Base-by-base conservation (phyloP, 1,139 yeast species). In the Saccharomyces hybrid region DNA sequence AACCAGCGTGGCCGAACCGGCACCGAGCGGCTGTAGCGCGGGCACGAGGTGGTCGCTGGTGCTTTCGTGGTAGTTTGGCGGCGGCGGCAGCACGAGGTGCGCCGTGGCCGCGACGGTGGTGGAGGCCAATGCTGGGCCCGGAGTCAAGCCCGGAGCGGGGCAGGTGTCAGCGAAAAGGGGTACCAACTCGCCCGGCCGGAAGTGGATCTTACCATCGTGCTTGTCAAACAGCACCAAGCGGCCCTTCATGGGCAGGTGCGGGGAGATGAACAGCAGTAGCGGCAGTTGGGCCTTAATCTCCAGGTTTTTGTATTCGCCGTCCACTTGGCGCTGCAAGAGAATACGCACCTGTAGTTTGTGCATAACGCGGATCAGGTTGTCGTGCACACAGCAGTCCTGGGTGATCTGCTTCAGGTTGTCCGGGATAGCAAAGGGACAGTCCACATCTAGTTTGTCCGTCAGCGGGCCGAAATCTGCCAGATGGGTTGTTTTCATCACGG, bases 221-320 rank as follows among this genome's bases (percentile, higher is more conserved):
- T 75, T 72, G 57, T 83, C 86, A 29, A 82, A 68, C 32, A 78
- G 75, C 52, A 76, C 80, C 55, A 75, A 78, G 48, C 80, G 71
- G 0, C 85, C 87, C 31, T 74, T 67, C 48, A 81, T 77, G 44
- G 73, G 73, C 3, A 83, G 83, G 24, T 75, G 75, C 2, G 86
- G 80, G 56, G 84, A 80, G 4, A 83, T 71, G 64, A 80, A 86
- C 2, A 86, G 67, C 29, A 73, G 71, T 2, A 86, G 73, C 0
- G 93, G 91, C 44, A 86, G 68, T 53, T 82, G 82, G 4, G 89
- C 88, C 52, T 62, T 62, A 51, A 67, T 65, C 52, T 66, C 69
- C 26, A 65, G 54, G 26, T 55, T 58, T 28, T 61, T 60, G 44
- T 57, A 55, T 2, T 52, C 53, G 2, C 54, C 57, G 2, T 48